Conservation (phyloP, 1,139 yeast species). For the Saccharomyces pastorianus region DNA sequence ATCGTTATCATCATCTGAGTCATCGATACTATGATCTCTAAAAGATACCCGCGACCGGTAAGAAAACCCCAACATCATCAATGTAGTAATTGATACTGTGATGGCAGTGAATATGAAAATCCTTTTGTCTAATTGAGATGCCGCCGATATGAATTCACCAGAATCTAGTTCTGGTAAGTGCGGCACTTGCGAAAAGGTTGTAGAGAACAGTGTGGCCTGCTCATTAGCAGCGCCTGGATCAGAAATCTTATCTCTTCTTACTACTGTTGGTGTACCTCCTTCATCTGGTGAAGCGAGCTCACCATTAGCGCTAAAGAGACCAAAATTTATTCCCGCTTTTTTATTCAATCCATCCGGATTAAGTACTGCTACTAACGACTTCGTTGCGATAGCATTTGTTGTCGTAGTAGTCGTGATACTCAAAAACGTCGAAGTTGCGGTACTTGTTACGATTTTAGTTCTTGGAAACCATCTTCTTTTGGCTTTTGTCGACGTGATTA, state of each 20-base stretch:
- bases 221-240: background rate
- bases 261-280: background rate
- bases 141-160: constrained; percentile 7
- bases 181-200: background rate
- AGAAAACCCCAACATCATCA: constrained; percentile 7
- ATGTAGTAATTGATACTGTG: constrained; percentile 8
- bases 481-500: constrained; percentile 10
- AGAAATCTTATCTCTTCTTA: background rate
- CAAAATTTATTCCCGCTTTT: background rate
- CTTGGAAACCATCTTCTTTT: constrained; percentile 14
- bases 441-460: constrained; percentile 17
- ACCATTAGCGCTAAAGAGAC: background rate
- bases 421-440: constrained; percentile 12
- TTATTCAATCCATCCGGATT: background rate
- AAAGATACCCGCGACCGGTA: constrained; percentile 1
- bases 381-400: background rate
- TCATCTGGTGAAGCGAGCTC: background rate
- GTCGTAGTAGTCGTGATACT: background rate
- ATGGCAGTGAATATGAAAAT: constrained; percentile 7
- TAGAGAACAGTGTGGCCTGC: background rate
- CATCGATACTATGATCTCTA: background rate
- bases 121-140: constrained; percentile 7
- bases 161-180: background rate
- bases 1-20: constrained; percentile 3
- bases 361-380: background rate